phyloP scores from a whole-genome alignment of 768 basidiomycete genomes.

The Phlebiopsis gigantea region DNA sequence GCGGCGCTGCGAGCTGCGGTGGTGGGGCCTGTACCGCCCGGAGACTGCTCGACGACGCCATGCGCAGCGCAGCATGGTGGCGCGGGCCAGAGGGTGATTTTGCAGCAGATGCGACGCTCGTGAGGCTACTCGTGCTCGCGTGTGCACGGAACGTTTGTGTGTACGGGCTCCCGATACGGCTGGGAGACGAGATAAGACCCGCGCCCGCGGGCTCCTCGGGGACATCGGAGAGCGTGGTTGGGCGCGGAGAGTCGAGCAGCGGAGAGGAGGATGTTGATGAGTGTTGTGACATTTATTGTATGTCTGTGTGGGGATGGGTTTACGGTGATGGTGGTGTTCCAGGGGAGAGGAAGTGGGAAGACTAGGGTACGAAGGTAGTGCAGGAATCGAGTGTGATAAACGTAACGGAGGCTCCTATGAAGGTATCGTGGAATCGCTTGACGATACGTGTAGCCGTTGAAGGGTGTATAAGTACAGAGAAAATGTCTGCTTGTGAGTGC shows the following conservation, averaged over 20 bases:
- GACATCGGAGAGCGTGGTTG: conserved; percentile 24
- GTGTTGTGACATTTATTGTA: background rate
- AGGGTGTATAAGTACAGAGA: too few species aligned
- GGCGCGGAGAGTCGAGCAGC: conserved; percentile 19
- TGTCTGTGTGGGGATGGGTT: background rate
- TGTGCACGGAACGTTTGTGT: conserved; percentile 32
- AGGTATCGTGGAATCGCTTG: too few species aligned
- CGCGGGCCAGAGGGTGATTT: conserved; percentile 21
- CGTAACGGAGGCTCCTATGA: too few species aligned
- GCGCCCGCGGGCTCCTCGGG: conserved; percentile 26
- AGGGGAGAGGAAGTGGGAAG: too few species aligned
- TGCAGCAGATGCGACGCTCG: conserved; percentile 19
- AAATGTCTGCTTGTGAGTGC: too few species aligned
- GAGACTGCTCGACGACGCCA: conserved; percentile 1
- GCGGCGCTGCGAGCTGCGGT: conserved; percentile 6
- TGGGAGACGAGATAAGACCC: conserved; percentile 8
- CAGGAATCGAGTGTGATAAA: too few species aligned
- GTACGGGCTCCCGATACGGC: conserved; percentile 22
- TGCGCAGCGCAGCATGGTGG: conserved; percentile 14
- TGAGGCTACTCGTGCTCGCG: conserved; percentile 26
- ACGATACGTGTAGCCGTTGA: too few species aligned
- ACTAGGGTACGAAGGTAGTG: background rate
- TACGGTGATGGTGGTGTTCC: too few species aligned
- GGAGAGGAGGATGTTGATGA: background rate
- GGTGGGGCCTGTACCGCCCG: background rate